These are phyloP conservation scores for Neofusicoccum ribis DNA, from an alignment of 2,329 filamentous ascomycete species.

Conservation along the genomic window DNA sequence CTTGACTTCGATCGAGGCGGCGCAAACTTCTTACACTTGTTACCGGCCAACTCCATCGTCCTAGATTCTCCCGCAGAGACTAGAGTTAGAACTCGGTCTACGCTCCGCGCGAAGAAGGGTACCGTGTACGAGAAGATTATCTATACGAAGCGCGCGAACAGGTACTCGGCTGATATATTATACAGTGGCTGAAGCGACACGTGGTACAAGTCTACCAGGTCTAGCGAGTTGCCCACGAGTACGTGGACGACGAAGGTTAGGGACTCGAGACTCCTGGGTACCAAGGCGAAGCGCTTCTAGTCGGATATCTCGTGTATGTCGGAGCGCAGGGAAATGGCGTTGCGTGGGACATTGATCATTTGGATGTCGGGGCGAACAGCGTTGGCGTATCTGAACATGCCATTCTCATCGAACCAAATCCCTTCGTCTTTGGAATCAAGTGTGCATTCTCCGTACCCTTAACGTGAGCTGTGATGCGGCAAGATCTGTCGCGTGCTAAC, in stretches of 20 bases:
- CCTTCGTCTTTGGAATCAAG: conserved; percentile 25
- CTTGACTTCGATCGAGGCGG: no score
- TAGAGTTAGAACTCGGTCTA: no score
- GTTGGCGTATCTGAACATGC: conserved; percentile 25
- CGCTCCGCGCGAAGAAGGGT: no score
- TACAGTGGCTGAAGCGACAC: no score
- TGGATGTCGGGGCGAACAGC: conserved; percentile 12
- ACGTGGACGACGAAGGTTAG: conserved; percentile 22
- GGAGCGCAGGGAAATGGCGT: conserved; percentile 25
- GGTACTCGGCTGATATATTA: no score
- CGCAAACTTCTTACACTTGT: no score
- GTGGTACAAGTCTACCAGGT: no score
- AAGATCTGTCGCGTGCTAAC: conserved; percentile 22
- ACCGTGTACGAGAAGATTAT: no score
- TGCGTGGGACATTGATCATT: conserved; percentile 23
- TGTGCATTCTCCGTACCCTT: conserved; percentile 27
- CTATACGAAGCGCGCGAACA: no score
- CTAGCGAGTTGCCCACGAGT: conserved; percentile 1
- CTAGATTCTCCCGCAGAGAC: no score
- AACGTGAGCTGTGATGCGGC: conserved; percentile 25
- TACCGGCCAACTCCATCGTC: no score
- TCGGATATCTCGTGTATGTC: conserved; percentile 27
- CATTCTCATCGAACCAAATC: conserved; percentile 26
- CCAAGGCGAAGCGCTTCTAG: conserved; percentile 24
- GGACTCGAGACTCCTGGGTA: conserved; percentile 19